phyloP scores from a whole-genome alignment of 345 rosid species.

The Eucalyptus paniculata region DNA sequence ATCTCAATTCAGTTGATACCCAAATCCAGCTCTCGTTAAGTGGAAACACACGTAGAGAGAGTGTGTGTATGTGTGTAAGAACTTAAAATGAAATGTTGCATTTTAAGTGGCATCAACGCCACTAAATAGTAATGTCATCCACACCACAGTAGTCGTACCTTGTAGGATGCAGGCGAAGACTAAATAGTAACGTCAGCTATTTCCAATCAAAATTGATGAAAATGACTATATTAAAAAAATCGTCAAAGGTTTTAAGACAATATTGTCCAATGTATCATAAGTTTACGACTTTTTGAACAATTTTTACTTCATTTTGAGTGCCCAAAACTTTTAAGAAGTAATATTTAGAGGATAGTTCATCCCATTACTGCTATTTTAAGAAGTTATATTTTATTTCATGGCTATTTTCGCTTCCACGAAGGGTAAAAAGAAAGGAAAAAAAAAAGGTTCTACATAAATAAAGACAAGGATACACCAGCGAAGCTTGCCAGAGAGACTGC shows the following conservation, averaged over 20 bases:
- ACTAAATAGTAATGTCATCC: neutral
- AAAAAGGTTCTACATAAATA: neutral
- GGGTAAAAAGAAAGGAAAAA: neutral
- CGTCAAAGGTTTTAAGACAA: neutral
- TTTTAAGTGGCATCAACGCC: neutral
- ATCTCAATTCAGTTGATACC: neutral
- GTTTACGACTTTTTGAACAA: too few species aligned
- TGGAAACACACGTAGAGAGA: neutral
- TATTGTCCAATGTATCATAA: too few species aligned
- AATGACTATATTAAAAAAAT: too few species aligned
- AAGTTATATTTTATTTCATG: neutral
- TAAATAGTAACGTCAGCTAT: too few species aligned
- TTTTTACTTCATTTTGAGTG: neutral
- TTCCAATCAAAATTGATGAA: neutral
- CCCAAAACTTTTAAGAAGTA: neutral
- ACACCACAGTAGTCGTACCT: rapidly evolving
- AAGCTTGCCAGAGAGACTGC: neutral
- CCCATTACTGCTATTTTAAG: neutral
- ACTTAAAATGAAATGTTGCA: neutral
- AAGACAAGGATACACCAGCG: neutral
- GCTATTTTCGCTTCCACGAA: neutral
- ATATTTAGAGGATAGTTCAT: neutral
- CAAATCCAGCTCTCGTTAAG: neutral
- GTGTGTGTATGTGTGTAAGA: neutral
- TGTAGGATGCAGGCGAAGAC: neutral